These are phyloP conservation scores for Coemansia sp. DNA, from an alignment of 192 early-diverging fungal genomes.

Conservation along the genomic window DNA sequence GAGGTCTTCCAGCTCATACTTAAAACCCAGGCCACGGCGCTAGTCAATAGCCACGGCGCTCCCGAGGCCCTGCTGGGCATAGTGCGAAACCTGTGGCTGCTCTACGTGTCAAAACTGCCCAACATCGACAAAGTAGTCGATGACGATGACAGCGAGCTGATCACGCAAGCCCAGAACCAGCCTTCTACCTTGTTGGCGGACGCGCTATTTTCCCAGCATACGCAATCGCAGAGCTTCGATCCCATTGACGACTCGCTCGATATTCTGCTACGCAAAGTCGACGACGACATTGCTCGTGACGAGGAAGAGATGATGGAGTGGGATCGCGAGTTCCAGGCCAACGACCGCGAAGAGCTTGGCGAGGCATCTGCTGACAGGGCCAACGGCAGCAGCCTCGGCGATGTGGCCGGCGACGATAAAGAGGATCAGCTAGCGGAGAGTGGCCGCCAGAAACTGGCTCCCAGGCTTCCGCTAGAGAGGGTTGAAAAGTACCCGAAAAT, in stretches of 20 bases:
- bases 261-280: conserved; percentile 28
- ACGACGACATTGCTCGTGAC: conserved; percentile 46
- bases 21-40: conserved; percentile 25
- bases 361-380: not conserved
- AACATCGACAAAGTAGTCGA: not conserved
- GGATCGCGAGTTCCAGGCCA: conserved; percentile 7
- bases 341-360: not conserved
- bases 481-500: conserved; percentile 27
- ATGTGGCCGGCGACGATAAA: not conserved
- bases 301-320: conserved; percentile 31
- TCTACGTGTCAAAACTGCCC: conserved; percentile 33
- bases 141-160: not conserved
- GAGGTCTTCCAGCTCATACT: conserved; percentile 37
- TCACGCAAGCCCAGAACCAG: not conserved
- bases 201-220: conserved; percentile 16
- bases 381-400: not conserved
- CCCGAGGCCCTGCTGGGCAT: conserved; percentile 25
- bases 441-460: not conserved
- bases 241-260: conserved; percentile 34
- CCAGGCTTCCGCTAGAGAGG: not conserved
- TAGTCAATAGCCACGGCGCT: conserved; percentile 24
- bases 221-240: conserved; percentile 6
- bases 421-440: not conserved
- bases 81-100: conserved; percentile 35
- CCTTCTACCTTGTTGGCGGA: not conserved